Evolutionary conservation across 140 eudicot genomes (phyloP).

Genomic region (Oenanthe javanica): DNA sequence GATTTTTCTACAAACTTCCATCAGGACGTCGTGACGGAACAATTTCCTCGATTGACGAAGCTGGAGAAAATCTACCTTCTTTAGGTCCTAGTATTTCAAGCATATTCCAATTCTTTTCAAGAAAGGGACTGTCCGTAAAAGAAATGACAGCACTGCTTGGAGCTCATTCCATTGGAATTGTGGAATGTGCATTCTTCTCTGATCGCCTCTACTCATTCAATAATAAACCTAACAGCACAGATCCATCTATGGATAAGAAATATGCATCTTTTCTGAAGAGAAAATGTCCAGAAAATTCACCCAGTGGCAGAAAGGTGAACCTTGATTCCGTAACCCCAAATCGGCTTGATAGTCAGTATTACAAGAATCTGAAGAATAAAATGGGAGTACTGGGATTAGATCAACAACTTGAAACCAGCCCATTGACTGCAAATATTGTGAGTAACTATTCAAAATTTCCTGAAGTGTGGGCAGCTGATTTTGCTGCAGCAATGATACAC

Average conservation of each 20-base stretch:
- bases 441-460: not conserved
- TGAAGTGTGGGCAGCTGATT: constrained; percentile 1
- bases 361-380: constrained; percentile 13
- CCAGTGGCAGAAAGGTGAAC: not conserved
- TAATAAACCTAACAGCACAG: not conserved
- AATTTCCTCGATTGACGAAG: not conserved
- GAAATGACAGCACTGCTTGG: constrained; percentile 5
- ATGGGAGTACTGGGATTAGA: constrained; percentile 6
- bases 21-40: constrained; percentile 12
- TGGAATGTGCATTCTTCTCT: not conserved
- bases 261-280: constrained; percentile 5
- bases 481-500: constrained; percentile 11
- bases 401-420: constrained; percentile 1
- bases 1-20: not conserved
- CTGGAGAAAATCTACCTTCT: constrained; percentile 2
- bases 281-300: constrained; percentile 1
- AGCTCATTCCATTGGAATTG: constrained; percentile 11
- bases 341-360: constrained; percentile 4
- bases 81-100: not conserved
- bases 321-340: not conserved
- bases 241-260: not conserved
- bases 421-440: not conserved
- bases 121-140: not conserved
- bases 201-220: not conserved
- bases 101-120: not conserved